Base-by-base conservation (phyloP, 805 yeast genomes). In the Starmerella potacharoeniae region DNA sequence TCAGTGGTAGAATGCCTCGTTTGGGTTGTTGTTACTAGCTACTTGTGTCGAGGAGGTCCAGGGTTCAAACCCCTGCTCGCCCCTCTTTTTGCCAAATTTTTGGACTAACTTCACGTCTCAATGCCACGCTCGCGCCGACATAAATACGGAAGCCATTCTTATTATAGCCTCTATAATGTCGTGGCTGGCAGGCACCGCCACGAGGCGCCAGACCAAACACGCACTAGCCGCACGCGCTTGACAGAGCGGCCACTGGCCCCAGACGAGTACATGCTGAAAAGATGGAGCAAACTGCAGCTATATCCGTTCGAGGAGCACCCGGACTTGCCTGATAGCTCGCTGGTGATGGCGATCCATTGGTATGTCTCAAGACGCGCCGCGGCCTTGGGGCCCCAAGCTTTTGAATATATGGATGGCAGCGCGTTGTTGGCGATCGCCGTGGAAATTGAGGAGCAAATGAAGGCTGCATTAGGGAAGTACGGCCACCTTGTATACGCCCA, bases 61-160 rank as follows among this genome's bases (percentile, higher is more conserved):
- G 58, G 58, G 58, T 55, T 55, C 58, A 53, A 55, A 53, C 58
- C 58, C 58, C 58, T 54, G 58, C 52, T 55, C 58, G 58, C 58
- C 54, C 58, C 58, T 45, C 33, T 14, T 45, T 35, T 52, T 55
- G 42, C 4, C 5, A 4, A 14, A 36, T 31, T 41, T 33, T 39
- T 17, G 14, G 10, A 31, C 14, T 37, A 10, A 17, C 5, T 16
- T 22, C 14, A 33, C 7, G 16, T 28, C n/a, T 34, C 14, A 6
- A 33, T 39, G 52, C 29, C 45, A 31, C 37, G 31, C 14, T 37
- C 31, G 5, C 30, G 37, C 4, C 34, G 43, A 1, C 45, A 22
- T 22, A 39, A 30, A 33, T 5, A 16, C 5, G 36, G 39, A 4
- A 7, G 9, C 16, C 49, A 17, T 34, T 29, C 45, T 4, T 37